These are phyloP conservation scores for Chenopodium formosanum DNA, from an alignment of 148 eudicot species.

Conservation along the genomic window DNA sequence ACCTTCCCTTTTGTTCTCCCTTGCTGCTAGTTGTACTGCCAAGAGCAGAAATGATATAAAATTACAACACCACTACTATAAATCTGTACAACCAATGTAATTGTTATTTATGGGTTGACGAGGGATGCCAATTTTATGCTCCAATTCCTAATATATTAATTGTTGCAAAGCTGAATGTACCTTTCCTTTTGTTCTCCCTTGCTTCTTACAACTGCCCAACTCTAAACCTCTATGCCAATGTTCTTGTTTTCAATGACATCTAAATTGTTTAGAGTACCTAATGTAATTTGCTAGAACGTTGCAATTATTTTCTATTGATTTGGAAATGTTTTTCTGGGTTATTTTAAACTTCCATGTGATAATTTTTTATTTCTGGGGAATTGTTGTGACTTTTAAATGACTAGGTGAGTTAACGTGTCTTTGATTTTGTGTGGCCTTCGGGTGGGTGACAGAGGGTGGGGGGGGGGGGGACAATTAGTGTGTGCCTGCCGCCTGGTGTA, in stretches of 20 bases:
- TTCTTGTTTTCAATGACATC: background rate
- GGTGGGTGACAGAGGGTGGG: background rate
- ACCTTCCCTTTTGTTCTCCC: background rate
- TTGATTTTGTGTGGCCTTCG: background rate
- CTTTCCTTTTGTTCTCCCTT: background rate
- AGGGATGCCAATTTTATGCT: background rate
- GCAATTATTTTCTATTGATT: background rate
- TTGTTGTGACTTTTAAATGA: background rate
- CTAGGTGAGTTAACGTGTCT: background rate
- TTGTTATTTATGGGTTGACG: background rate
- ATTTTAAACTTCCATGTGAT: background rate
- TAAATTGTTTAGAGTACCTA: background rate
- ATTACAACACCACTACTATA: no score
- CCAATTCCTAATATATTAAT: background rate
- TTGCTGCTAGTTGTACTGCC: background rate
- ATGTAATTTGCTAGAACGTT: background rate
- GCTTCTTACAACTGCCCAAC: background rate
- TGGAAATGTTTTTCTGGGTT: background rate
- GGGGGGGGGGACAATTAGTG: no score
- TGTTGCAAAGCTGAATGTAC: background rate
- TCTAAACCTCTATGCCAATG: background rate
- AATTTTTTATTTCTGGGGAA: background rate
- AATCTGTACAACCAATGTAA: background rate
- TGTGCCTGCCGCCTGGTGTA: background rate
- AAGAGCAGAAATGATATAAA: background rate